These are phyloP conservation scores for Pyrenophora tritici-repentis DNA, from an alignment of 2,329 filamentous ascomycete genomes.

Conservation along the genomic window DNA sequence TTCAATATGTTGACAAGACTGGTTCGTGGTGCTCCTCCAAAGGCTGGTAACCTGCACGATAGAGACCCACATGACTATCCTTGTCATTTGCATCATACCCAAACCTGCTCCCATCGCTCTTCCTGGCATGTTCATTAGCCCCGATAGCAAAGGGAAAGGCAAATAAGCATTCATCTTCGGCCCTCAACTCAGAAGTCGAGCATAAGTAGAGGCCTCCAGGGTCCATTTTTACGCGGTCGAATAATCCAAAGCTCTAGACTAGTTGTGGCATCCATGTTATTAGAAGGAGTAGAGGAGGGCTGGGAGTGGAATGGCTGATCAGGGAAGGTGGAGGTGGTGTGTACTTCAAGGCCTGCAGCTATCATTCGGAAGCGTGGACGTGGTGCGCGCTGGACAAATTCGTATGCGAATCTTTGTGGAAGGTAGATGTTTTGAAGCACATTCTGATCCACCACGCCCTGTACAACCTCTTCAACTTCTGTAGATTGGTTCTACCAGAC, in stretches of 20 bases:
- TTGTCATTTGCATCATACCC: conserved; percentile 7
- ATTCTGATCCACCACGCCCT: conserved; percentile 6
- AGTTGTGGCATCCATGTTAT: conserved; percentile 1
- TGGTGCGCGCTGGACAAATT: conserved; percentile 13
- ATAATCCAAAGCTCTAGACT: neutral
- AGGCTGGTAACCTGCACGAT: conserved; percentile 17
- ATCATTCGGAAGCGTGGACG: conserved; percentile 21
- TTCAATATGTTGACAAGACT: conserved; percentile 17
- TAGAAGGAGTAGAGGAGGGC: neutral
- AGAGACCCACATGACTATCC: conserved; percentile 13
- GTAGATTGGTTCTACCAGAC: conserved; percentile 17
- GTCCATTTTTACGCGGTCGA: conserved; percentile 4
- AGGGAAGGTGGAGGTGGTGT: conserved; percentile 4
- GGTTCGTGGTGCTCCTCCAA: conserved; percentile 10
- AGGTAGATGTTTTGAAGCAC: conserved; percentile 5
- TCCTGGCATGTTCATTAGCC: conserved; percentile 19
- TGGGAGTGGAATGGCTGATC: conserved; percentile 12
- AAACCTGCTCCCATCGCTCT: conserved; percentile 19
- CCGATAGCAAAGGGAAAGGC: conserved; percentile 27
- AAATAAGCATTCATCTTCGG: conserved; percentile 18
- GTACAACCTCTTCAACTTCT: neutral
- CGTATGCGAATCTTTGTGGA: conserved; percentile 12
- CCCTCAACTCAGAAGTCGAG: neutral
- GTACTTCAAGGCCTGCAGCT: conserved; percentile 19
- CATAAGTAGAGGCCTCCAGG: conserved; percentile 22